phyloP scores from a whole-genome alignment of 1,139 yeast genomes.

The Sugiyamaella japonica region DNA sequence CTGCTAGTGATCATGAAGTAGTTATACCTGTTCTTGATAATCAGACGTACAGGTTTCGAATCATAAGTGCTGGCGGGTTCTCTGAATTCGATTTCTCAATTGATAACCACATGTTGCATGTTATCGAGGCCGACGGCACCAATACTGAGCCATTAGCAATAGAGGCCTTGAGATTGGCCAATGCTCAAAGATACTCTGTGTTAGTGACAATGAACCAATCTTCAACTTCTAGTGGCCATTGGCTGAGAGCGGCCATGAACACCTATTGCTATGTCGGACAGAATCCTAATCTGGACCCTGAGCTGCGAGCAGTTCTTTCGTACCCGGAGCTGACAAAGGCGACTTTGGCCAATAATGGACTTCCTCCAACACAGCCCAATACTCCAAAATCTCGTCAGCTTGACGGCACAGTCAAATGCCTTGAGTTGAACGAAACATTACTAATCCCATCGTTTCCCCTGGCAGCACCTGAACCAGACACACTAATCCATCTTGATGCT shows the following conservation, averaged over 20 bases:
- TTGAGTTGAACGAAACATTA: conserved; percentile 38
- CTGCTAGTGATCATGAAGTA: conserved; percentile 23
- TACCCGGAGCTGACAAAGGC: conserved; percentile 33
- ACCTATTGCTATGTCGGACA: conserved; percentile 42
- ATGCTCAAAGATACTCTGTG: conserved; percentile 74
- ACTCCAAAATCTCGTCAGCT: conserved; percentile 30
- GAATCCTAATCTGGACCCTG: conserved; percentile 41
- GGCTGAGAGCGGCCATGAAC: conserved; percentile 44
- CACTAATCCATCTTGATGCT: conserved; percentile 33
- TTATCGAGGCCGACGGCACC: conserved; percentile 72
- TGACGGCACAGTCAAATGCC: conserved; percentile 41
- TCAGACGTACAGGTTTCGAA: conserved; percentile 30
- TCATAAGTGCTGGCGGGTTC: conserved; percentile 37
- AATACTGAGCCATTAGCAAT: conserved; percentile 58
- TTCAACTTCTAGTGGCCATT: conserved; percentile 29
- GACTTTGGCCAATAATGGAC: conserved; percentile 21
- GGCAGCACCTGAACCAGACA: conserved; percentile 32
- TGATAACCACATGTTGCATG: conserved; percentile 50
- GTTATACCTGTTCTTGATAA: conserved; percentile 23
- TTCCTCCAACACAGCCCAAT: conserved; percentile 23
- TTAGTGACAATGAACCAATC: conserved; percentile 40
- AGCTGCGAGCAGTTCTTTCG: conserved; percentile 38
- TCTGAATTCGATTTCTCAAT: conserved; percentile 35
- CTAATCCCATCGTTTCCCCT: conserved; percentile 36
- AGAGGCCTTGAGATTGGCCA: conserved; percentile 59